Evolutionary conservation across 192 early-diverging fungal genomes (phyloP), one percentile per base, ranked within the genome.

Genomic region (Mortierella claussenii): DNA sequence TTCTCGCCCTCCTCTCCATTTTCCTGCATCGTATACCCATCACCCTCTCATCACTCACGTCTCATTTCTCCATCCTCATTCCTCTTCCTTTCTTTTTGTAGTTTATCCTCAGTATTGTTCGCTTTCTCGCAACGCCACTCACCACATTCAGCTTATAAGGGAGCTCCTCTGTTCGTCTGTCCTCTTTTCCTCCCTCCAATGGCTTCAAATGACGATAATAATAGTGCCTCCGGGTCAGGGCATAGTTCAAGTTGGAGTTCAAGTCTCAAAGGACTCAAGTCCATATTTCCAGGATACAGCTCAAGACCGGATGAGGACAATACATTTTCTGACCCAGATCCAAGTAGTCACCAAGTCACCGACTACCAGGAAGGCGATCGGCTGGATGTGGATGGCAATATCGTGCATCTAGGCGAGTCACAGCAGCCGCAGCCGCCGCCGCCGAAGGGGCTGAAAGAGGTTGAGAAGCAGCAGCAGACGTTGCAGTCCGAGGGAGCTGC

Each of bases 291-390:
- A 13, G 40, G 20, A 4, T 56, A 48, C 31, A 15, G 60, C 15
- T 43, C 44, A 10, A 51, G 50, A 10, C 10, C 45, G 12, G 60
- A 33, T 17, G 31, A 70, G 42, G 52, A 56, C 53, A 27, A 56
- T 1, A 46, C 33, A 1, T n/a, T 46, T n/a, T 21, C 33, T 2
- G 69, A 73, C 13, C 55, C 61, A 9, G 61, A 60, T 17, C 62
- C 70, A 4, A 30, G 32, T 12, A 59, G 37, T 32, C 70, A 74
- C 28, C 70, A 74, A 18, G 44, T 74, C 32, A 74, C 70, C 23
- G 70, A 74, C 26, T 74, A 74, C 36, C 47, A 46, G 26, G 70
- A 74, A 8, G 70, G 70, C 1, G 70, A 65, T 23, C 55, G 70
- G 0, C 23, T 23, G 0, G 70, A 74, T 47, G 34, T 74, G 11